Conservation (phyloP, 2,329 filamentous ascomycete genomes). For the Colletotrichum endophyticum region DNA sequence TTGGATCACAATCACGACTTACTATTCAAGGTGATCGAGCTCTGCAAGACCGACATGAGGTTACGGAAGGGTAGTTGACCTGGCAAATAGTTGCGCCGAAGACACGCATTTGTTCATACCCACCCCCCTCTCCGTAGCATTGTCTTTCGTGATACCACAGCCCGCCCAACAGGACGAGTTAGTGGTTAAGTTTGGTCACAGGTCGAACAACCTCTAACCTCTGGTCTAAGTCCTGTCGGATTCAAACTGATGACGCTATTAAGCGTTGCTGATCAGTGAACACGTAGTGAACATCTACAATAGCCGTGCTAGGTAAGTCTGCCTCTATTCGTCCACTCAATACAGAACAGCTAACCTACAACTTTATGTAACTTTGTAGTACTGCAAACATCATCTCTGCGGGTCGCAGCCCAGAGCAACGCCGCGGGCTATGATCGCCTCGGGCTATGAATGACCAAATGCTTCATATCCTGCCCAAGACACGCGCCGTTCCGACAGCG, state of each 20-base stretch:
- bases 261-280: not conserved
- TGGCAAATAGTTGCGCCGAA: not conserved
- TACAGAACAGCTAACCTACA: constrained; percentile 17
- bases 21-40: not conserved
- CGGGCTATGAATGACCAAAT: constrained; percentile 10
- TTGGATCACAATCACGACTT: not conserved
- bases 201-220: not conserved
- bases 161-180: not conserved
- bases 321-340: not conserved
- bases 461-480: constrained; percentile 9
- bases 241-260: not conserved
- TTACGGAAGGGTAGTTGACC: not conserved
- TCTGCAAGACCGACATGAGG: not conserved
- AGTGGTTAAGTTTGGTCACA: not conserved
- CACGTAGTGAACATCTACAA: not conserved
- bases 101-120: not conserved
- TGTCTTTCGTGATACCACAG: not conserved
- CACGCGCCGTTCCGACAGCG: not conserved
- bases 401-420: not conserved
- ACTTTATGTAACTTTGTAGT: constrained; percentile 5
- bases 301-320: not conserved
- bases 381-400: constrained; percentile 7
- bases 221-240: not conserved
- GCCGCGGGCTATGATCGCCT: not conserved
- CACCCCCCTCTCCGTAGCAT: not conserved